These are phyloP conservation scores for Ascochyta clinopodiicola DNA, from an alignment of 2,329 filamentous ascomycete species.

Conservation along the genomic window DNA sequence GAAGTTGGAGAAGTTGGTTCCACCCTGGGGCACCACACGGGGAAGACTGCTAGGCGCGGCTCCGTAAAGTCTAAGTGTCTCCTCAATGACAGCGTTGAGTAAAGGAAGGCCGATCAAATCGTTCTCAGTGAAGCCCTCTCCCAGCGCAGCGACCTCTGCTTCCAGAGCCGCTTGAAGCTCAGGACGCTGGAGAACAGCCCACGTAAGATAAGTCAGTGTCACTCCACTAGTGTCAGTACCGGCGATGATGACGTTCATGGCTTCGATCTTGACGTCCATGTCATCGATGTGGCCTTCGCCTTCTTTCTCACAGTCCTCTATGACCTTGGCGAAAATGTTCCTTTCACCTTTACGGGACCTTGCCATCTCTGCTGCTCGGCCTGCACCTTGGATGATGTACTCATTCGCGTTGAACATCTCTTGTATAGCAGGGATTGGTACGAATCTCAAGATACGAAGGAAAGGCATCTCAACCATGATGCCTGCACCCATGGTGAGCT, in stretches of 20 bases:
- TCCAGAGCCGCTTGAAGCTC: conserved; percentile 29
- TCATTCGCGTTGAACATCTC: conserved; percentile 47
- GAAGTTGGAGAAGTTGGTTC: conserved; percentile 42
- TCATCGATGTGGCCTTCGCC: conserved; percentile 39
- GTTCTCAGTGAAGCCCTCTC: conserved; percentile 32
- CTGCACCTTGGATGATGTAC: conserved; percentile 39
- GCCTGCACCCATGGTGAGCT: conserved; percentile 44
- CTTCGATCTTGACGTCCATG: conserved; percentile 42
- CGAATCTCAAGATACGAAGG: conserved; percentile 41
- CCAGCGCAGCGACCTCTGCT: conserved; percentile 28
- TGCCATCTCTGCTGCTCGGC: conserved; percentile 41
- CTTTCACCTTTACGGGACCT: conserved; percentile 37
- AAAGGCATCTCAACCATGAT: conserved; percentile 48
- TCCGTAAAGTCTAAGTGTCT: conserved; percentile 48
- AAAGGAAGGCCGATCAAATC: conserved; percentile 44
- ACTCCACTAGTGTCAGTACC: conserved; percentile 46
- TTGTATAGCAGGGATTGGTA: conserved; percentile 38
- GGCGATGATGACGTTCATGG: conserved; percentile 44
- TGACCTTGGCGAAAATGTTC: conserved; percentile 45
- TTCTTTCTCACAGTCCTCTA: conserved; percentile 40
- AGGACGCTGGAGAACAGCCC: conserved; percentile 38
- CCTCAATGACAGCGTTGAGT: conserved; percentile 49
- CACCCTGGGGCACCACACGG: conserved; percentile 47
- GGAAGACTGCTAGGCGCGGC: conserved; percentile 47
- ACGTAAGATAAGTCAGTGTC: conserved; percentile 45